These are phyloP conservation scores for Trichophyton verrucosum DNA, from an alignment of 2,329 filamentous ascomycete species.

Conservation along the genomic window DNA sequence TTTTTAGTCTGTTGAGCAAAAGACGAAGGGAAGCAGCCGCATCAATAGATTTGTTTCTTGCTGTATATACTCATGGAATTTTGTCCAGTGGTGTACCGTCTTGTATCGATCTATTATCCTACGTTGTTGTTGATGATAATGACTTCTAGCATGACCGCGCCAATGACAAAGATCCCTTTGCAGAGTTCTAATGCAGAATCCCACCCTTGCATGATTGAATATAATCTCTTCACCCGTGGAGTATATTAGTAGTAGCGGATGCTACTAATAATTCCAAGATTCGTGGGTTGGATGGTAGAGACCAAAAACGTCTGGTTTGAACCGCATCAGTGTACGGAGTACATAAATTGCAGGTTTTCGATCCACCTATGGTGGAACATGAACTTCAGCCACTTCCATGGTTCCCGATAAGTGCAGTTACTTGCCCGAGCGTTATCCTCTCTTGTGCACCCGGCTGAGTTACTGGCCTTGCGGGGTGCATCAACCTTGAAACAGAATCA, in stretches of 20 bases:
- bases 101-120: neutral
- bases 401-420: conserved; percentile 25
- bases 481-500: conserved; percentile 23
- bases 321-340: neutral
- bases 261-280: neutral
- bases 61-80: conserved; percentile 6
- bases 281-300: neutral
- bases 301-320: neutral
- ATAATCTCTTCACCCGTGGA: neutral
- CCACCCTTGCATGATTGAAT: neutral
- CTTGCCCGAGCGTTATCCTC: conserved; percentile 21
- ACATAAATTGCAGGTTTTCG: neutral
- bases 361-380: neutral
- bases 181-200: neutral
- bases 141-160: neutral
- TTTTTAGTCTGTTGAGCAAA: conserved; percentile 19
- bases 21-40: conserved; percentile 17
- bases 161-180: neutral
- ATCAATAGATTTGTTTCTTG: conserved; percentile 31
- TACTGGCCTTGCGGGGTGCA: conserved; percentile 24
- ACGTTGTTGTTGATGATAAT: neutral
- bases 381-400: conserved; percentile 12
- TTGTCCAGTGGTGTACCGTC: neutral
- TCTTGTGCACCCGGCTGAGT: conserved; percentile 13
- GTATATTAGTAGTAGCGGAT: neutral